Evolutionary conservation across 139 green algal species (phyloP), one percentile per base, ranked within the genome.

Genomic region (Tetradesmus obliquus): DNA sequence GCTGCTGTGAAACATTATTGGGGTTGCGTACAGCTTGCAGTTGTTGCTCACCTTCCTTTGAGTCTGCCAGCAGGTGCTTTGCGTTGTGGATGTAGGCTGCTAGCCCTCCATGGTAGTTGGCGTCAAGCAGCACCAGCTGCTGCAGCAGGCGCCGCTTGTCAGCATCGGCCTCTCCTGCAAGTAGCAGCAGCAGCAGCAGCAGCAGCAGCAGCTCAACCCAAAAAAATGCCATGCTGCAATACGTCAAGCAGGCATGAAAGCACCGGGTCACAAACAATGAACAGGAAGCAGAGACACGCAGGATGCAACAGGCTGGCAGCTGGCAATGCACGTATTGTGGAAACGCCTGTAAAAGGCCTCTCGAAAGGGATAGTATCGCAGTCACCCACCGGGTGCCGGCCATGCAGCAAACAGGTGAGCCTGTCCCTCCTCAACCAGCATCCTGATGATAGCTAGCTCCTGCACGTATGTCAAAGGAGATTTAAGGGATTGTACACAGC

Each of bases 81-180:
- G 98, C 98, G 89, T 99, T 99, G 20, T 60, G 5, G 13, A 99
- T 96, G 92, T 99, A 99, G 0, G 93, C 91, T 3, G 58, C 9
- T 1, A 99, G 82, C 15, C 98, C 98, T 0, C 97, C 98, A 24
- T 96, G 94, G 88, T 99, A 99, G 79, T 72, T 96, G 3, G 55
- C 80, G 89, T 99, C 95, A 32, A 99, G 89, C 95, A 99, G 97
- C 3, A 88, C 58, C 62, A 97, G 58, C 57, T 98, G 91, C 13
- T 69, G 69, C 55, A 92, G 22, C 32, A 92, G 17, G 22, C 91
- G 88, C 20, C 72, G 89, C 84, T 98, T 98, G 17, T 91, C 71
- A 3, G 91, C 94, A 71, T 98, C 96, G 10, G 60, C 12, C 12
- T 71, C 55, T 54, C 90, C 93, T 95, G 92, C 74, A 88, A 76